These are phyloP conservation scores for Pseudonitzschia pungens DNA, from an alignment of 108 stramenopile species.

Conservation along the genomic window DNA sequence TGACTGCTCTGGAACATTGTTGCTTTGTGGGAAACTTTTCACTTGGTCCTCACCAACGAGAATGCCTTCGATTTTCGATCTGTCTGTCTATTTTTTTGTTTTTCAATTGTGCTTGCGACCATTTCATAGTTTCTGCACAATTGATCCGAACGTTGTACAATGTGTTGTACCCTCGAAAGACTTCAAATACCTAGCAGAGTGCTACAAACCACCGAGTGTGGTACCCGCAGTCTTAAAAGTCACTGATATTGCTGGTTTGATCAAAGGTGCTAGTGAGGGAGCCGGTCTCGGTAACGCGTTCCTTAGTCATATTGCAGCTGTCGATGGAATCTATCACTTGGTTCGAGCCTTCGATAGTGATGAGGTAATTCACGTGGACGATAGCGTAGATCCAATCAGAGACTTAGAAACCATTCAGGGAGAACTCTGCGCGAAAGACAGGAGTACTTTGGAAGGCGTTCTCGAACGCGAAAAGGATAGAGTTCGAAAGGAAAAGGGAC, in stretches of 20 bases:
- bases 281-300: constrained; percentile 99
- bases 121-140: constrained; percentile 93
- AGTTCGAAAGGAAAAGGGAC: constrained; percentile 85
- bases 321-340: constrained; percentile 97
- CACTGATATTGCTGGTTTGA: constrained; percentile 99
- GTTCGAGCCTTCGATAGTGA: constrained; percentile 96
- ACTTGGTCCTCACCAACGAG: too few species aligned
- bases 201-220: constrained; percentile 78
- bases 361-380: constrained; percentile 99
- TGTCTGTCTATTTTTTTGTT: neutral
- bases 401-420: constrained; percentile 98
- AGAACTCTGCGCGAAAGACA: constrained; percentile 95
- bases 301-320: constrained; percentile 95
- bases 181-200: constrained; percentile 93
- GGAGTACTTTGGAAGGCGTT: constrained; percentile 62
- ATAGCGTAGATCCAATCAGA: constrained; percentile 97
- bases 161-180: constrained; percentile 97
- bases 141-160: constrained; percentile 98
- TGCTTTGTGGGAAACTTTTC: neutral
- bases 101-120: constrained; percentile 15
- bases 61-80: neutral
- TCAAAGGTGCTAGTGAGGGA: constrained; percentile 96
- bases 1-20: neutral
- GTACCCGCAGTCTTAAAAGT: constrained; percentile 95
- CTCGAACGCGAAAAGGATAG: constrained; percentile 74